A percentile compares a stretch with the other conserved stretches of the same genome.
phyloP scores from a whole-genome alignment of 169 alveolate genomes.

The Cryptosporidium ryanae region DNA sequence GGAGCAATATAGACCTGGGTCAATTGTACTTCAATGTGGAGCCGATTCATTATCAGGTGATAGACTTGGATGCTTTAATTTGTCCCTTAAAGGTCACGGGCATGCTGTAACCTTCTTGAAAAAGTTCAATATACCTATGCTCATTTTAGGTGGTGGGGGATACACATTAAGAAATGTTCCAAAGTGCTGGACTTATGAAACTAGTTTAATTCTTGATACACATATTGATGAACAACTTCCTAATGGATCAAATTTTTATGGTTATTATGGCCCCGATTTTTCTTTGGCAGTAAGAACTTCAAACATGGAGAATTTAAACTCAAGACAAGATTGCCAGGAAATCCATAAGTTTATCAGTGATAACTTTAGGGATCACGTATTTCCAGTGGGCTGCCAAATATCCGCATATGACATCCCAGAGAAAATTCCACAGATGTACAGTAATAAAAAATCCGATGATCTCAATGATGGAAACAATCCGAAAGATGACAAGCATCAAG shows the following conservation, averaged over 20 bases:
- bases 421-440: constrained; percentile 43
- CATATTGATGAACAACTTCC: constrained; percentile 88
- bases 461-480: constrained; percentile 43
- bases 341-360: constrained; percentile 34
- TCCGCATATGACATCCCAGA: constrained; percentile 57
- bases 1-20: constrained; percentile 89
- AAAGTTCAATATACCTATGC: constrained; percentile 85
- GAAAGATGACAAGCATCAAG: constrained; percentile 41
- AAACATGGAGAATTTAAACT: constrained; percentile 88
- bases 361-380: constrained; percentile 56
- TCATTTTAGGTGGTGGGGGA: constrained; percentile 92
- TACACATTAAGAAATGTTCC: constrained; percentile 91
- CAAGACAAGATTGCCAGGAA: constrained; percentile 82
- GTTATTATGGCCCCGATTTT: constrained; percentile 89
- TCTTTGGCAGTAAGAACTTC: constrained; percentile 87
- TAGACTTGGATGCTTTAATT: constrained; percentile 89
- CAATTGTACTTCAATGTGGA: constrained; percentile 90
- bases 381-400: constrained; percentile 64
- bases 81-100: constrained; percentile 88
- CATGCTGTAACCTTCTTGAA: constrained; percentile 75
- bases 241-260: constrained; percentile 83
- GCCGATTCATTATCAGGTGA: constrained; percentile 92
- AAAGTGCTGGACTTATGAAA: constrained; percentile 91
- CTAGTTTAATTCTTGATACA: constrained; percentile 81
- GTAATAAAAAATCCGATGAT: neutral